phyloP scores from a whole-genome alignment of 768 basidiomycete species.

The Paxillus ammoniavirescens region DNA sequence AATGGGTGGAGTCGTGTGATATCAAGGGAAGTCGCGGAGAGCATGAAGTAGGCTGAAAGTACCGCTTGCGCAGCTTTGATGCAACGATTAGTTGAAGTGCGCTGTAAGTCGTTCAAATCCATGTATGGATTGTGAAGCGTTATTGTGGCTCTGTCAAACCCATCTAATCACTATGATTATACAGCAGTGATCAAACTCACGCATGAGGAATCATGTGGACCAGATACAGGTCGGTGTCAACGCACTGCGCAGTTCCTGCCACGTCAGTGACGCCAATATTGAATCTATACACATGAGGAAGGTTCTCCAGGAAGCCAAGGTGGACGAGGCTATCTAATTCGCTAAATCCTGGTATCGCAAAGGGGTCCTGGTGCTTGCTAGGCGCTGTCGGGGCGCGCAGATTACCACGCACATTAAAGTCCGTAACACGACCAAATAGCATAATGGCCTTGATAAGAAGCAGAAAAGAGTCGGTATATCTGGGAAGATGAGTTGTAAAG shows the following conservation, averaged over 20 bases:
- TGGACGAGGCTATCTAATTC: conserved; percentile 69
- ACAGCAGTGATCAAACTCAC: conserved; percentile 40
- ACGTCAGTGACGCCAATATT: conserved; percentile 61
- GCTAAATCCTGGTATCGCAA: conserved; percentile 61
- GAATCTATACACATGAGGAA: conserved; percentile 67
- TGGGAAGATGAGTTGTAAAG: conserved; percentile 67
- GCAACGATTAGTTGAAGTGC: conserved; percentile 68
- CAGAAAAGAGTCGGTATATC: conserved; percentile 80
- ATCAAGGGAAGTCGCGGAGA: conserved; percentile 82
- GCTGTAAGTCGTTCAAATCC: conserved; percentile 65
- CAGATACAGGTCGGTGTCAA: conserved; percentile 86
- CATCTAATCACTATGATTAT: conserved; percentile 7
- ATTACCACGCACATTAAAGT: conserved; percentile 77
- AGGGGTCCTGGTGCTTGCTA: conserved; percentile 74
- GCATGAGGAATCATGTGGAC: conserved; percentile 85
- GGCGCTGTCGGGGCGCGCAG: conserved; percentile 64
- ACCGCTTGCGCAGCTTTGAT: conserved; percentile 74
- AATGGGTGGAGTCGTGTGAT: conserved; percentile 80
- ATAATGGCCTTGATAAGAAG: conserved; percentile 81
- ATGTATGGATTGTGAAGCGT: conserved; percentile 85
- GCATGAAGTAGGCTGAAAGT: conserved; percentile 68
- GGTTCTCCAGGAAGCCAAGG: conserved; percentile 63
- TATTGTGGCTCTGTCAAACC: conserved; percentile 66
- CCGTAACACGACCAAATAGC: conserved; percentile 83
- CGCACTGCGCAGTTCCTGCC: conserved; percentile 48